A percentile compares a stretch with the other conserved stretches of the same genome.
phyloP scores from a whole-genome alignment of 257 asterid genomes.

The Misopates orontium region DNA sequence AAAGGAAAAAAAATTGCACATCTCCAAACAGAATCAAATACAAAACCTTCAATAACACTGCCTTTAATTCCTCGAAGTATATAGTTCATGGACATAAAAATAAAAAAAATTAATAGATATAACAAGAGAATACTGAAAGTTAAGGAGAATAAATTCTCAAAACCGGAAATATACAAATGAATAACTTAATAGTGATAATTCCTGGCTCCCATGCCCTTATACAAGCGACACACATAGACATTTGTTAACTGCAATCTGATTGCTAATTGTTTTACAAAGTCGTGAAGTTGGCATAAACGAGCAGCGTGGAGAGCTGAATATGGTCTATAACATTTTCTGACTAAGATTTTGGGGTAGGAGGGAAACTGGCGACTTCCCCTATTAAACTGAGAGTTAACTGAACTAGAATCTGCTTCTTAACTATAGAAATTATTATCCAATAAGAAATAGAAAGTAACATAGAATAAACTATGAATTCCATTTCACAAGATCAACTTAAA shows the following conservation, averaged over 20 bases:
- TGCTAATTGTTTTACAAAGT: no score
- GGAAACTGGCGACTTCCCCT: neutral
- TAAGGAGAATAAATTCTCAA: no score
- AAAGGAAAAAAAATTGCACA: neutral
- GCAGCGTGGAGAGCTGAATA: neutral
- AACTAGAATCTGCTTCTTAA: neutral
- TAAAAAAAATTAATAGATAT: neutral
- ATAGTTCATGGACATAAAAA: neutral
- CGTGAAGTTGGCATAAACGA: no score
- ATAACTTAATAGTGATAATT: no score
- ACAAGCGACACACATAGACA: neutral
- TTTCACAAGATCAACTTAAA: no score
- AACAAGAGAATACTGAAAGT: neutral
- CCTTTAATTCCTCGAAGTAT: neutral
- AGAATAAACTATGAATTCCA: no score
- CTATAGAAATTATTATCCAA: neutral
- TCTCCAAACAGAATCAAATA: neutral
- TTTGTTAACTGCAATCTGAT: neutral
- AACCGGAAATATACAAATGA: no score
- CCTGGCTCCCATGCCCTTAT: neutral
- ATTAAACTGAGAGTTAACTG: neutral
- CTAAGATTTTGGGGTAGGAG: neutral
- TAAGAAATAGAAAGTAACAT: neutral
- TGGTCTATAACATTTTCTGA: conserved; percentile 7
- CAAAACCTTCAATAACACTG: neutral